A percentile compares a stretch with the other conserved stretches of the same genome.
phyloP scores from a whole-genome alignment of 345 rosid species.

The Carallia pectinifolia region DNA sequence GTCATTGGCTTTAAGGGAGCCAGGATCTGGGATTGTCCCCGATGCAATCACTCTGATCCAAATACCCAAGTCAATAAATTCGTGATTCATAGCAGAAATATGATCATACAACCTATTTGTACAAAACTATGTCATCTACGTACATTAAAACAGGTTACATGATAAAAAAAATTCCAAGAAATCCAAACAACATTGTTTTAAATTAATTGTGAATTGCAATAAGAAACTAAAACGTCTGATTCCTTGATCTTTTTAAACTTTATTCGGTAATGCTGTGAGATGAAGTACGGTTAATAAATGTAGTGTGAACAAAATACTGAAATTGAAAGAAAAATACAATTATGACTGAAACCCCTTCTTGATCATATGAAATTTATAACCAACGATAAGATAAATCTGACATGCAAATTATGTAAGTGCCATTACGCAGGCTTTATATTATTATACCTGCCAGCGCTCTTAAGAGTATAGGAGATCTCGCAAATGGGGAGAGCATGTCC shows the following conservation, averaged over 20 bases:
- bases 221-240: too few relatives aligned
- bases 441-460: slow-evolving; percentile 61
- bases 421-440: background rate
- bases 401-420: background rate
- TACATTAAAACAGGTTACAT: too few relatives aligned
- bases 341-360: too few relatives aligned
- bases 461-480: slow-evolving; percentile 71
- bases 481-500: slow-evolving; percentile 69
- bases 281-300: too few relatives aligned
- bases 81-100: background rate
- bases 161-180: too few relatives aligned
- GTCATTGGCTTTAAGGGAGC: slow-evolving; percentile 61
- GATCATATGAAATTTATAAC: too few relatives aligned
- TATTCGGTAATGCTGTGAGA: too few relatives aligned
- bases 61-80: background rate
- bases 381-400: background rate
- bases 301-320: too few relatives aligned
- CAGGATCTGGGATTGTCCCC: slow-evolving; percentile 83
- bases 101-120: background rate
- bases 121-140: background rate
- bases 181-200: too few relatives aligned
- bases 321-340: too few relatives aligned
- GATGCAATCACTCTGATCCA: slow-evolving; percentile 65
- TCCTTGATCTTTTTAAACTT: too few relatives aligned
- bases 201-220: too few relatives aligned